Percentiles rank a stretch among this genome's conserved stretches.
Evolutionary conservation across 495 filamentous ascomycete species (phyloP).

Genomic region (Venustampulla echinocandica): DNA sequence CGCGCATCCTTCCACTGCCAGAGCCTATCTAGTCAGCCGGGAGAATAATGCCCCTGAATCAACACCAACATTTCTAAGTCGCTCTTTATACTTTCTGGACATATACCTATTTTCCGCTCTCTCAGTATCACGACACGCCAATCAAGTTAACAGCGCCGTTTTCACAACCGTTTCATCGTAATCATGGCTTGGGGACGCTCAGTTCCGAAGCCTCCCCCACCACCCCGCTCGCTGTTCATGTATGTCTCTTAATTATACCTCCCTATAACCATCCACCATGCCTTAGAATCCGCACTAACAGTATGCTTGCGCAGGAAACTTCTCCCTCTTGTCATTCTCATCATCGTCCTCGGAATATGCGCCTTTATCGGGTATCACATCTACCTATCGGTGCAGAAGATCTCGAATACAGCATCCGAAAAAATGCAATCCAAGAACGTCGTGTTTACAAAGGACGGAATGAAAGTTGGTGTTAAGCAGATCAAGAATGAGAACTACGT

Average conservation of each 20-base stretch:
- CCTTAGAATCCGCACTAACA: background rate
- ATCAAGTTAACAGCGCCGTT: background rate
- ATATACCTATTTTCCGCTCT: background rate
- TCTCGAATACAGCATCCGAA: slow-evolving; percentile 56
- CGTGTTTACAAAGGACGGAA: slow-evolving; percentile 70
- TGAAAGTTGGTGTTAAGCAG: slow-evolving; percentile 74
- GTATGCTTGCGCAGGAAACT: slow-evolving; percentile 39
- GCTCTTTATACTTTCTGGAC: background rate
- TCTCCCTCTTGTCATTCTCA: slow-evolving; percentile 64
- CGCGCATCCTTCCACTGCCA: background rate
- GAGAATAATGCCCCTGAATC: background rate
- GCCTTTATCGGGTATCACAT: slow-evolving; percentile 64
- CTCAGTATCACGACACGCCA: no score
- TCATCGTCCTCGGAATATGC: slow-evolving; percentile 51
- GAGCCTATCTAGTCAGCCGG: no score
- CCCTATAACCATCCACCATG: background rate
- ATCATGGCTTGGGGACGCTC: slow-evolving; percentile 26
- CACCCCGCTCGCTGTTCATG: slow-evolving; percentile 20
- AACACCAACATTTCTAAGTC: background rate
- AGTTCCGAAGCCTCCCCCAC: slow-evolving; percentile 17
- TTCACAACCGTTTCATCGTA: background rate
- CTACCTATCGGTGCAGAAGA: slow-evolving; percentile 60
- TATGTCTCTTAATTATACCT: slow-evolving; percentile 3
- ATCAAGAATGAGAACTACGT: slow-evolving; percentile 68
- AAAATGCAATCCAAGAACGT: slow-evolving; percentile 81